Evolutionary conservation across 139 green algal species (phyloP).

Genomic region (Raphidocelis subcapitata): DNA sequence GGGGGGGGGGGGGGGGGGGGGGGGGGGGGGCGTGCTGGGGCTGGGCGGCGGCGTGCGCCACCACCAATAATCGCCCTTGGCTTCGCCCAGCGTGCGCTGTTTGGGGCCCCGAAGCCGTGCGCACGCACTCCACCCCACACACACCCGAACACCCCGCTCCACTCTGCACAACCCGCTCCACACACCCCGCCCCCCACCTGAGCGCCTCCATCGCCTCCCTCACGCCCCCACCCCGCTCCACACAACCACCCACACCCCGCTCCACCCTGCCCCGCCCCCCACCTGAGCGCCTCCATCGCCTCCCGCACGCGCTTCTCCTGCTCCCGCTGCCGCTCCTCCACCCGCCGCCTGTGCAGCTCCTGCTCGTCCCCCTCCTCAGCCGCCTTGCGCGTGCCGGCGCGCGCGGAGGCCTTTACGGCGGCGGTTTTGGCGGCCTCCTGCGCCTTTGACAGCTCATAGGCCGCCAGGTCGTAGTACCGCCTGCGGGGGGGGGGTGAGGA

Average conservation of each 20-base stretch:
- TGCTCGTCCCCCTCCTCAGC: slow-evolving; percentile 67
- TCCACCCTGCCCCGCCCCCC: too few species aligned
- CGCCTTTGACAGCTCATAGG: slow-evolving; percentile 56
- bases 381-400: slow-evolving; percentile 23
- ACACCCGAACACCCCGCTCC: too few species aligned
- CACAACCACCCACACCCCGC: too few species aligned
- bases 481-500: too few species aligned
- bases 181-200: slow-evolving; percentile 27
- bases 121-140: too few species aligned
- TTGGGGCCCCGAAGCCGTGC: too few species aligned
- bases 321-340: slow-evolving; percentile 44
- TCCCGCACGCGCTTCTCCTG: slow-evolving; percentile 57
- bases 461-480: slow-evolving; percentile 81
- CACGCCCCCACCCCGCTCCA: too few species aligned
- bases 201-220: slow-evolving; percentile 73
- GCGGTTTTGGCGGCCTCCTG: background rate
- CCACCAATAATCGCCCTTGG: background rate
- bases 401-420: background rate
- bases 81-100: background rate
- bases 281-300: slow-evolving; percentile 73
- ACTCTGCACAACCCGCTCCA: too few species aligned
- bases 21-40: background rate
- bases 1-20: background rate
- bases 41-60: background rate
- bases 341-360: slow-evolving; percentile 53